Conservation (phyloP, 768 basidiomycete species). For the Kwoniella bestiolae region DNA sequence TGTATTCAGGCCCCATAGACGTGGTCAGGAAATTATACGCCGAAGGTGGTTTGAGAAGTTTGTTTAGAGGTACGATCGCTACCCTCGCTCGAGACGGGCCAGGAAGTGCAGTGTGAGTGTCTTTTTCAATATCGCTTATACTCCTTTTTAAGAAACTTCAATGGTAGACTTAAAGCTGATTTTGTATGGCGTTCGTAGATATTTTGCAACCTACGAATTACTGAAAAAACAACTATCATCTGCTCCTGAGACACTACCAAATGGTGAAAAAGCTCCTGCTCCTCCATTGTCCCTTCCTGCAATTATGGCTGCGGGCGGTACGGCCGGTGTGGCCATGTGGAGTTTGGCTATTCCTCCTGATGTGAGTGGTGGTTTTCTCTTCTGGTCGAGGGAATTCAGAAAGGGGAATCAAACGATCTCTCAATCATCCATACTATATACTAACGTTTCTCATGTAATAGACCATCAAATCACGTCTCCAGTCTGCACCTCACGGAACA, state of each 20-base stretch:
- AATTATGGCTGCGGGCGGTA: conserved; percentile 88
- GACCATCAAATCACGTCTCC: conserved; percentile 94
- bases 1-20: conserved; percentile 87
- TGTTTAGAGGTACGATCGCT: conserved; percentile 91
- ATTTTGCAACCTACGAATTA: conserved; percentile 96
- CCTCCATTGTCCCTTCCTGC: conserved; percentile 83
- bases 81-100: conserved; percentile 94
- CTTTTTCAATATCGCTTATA: neutral
- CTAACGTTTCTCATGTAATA: conserved; percentile 50
- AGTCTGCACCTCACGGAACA: conserved; percentile 96
- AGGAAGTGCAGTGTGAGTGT: conserved; percentile 86
- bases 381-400: no score
- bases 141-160: conserved; percentile 2
- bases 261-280: conserved; percentile 63
- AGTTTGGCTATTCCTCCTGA: conserved; percentile 94
- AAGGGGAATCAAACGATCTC: neutral
- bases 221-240: conserved; percentile 79
- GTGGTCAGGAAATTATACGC: conserved; percentile 87
- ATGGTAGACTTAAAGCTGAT: no score
- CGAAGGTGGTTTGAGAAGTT: conserved; percentile 88
- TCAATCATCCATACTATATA: no score
- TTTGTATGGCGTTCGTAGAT: conserved; percentile 61
- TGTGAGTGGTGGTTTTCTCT: conserved; percentile 68
- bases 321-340: conserved; percentile 98
- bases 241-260: conserved; percentile 28